phyloP scores from a whole-genome alignment of 2,329 filamentous ascomycete genomes.

The Sphaerostilbella broomeana region DNA sequence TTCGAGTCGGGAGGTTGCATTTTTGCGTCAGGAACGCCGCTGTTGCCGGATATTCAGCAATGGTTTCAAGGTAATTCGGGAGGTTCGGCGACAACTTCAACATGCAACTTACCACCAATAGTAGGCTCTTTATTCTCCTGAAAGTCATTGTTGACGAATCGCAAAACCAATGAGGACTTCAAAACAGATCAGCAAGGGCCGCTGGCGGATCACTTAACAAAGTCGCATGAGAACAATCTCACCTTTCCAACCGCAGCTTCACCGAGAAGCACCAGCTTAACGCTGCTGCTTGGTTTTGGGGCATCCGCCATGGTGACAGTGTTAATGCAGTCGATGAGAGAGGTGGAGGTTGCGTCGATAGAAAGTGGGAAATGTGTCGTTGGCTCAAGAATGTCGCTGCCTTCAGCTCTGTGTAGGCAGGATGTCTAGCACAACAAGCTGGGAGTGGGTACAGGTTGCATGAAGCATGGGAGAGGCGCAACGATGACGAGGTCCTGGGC shows the following conservation, averaged over 20 bases:
- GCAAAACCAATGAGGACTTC: slow-evolving; percentile 91
- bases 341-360: too few species aligned
- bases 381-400: slow-evolving; percentile 8
- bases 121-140: slow-evolving; percentile 99
- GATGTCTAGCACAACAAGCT: slow-evolving; percentile 4
- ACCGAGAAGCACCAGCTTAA: slow-evolving; percentile 96
- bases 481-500: slow-evolving; percentile 22
- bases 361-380: neutral
- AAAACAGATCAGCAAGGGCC: slow-evolving; percentile 19
- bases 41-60: slow-evolving; percentile 29
- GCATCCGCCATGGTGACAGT: slow-evolving; percentile 37
- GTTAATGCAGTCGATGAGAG: too few species aligned
- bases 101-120: slow-evolving; percentile 70
- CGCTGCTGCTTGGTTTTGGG: slow-evolving; percentile 97
- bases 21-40: slow-evolving; percentile 98
- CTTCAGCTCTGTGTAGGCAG: slow-evolving; percentile 3
- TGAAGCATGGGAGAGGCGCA: slow-evolving; percentile 18
- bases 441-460: slow-evolving; percentile 11
- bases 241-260: slow-evolving; percentile 99
- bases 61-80: neutral
- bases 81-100: slow-evolving; percentile 11
- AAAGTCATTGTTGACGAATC: slow-evolving; percentile 99
- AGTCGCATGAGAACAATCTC: slow-evolving; percentile 20
- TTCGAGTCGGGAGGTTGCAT: slow-evolving; percentile 89
- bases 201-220: neutral